These are phyloP conservation scores for Mortierella sp. DNA, from an alignment of 371 early-diverging fungal species.

Conservation along the genomic window DNA sequence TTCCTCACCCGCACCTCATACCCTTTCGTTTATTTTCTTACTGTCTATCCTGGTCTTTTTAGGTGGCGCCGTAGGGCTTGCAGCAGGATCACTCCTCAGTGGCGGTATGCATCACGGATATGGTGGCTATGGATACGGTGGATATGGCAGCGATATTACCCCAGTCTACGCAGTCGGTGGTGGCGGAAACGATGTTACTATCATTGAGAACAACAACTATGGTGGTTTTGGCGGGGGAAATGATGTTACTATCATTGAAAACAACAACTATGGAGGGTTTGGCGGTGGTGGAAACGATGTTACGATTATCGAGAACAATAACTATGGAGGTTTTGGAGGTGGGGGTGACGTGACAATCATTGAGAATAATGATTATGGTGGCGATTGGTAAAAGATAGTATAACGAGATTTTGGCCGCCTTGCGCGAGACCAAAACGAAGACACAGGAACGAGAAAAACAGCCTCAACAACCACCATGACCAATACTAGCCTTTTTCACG, in stretches of 20 bases:
- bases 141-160: neutral
- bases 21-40: neutral
- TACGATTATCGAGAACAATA: neutral
- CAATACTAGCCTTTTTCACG: no score
- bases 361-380: slow-evolving; percentile 26
- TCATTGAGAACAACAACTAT: slow-evolving; percentile 10
- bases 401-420: no score
- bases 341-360: slow-evolving; percentile 14
- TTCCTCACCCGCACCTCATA: neutral
- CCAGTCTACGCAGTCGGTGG: neutral
- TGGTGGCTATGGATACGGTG: slow-evolving; percentile 1
- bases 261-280: slow-evolving; percentile 3
- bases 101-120: slow-evolving; percentile 12
- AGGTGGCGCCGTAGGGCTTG: slow-evolving; percentile 42
- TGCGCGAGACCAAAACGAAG: neutral
- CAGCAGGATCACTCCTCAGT: slow-evolving; percentile 26
- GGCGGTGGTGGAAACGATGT: neutral
- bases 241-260: neutral
- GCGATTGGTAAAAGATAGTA: neutral
- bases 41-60: neutral
- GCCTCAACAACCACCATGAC: neutral
- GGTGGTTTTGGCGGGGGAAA: slow-evolving; percentile 6
- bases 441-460: neutral
- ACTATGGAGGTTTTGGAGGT: neutral
- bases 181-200: neutral